These are phyloP conservation scores for Sphaerulina vaccinii DNA, from an alignment of 2,329 filamentous ascomycete species.

Conservation along the genomic window DNA sequence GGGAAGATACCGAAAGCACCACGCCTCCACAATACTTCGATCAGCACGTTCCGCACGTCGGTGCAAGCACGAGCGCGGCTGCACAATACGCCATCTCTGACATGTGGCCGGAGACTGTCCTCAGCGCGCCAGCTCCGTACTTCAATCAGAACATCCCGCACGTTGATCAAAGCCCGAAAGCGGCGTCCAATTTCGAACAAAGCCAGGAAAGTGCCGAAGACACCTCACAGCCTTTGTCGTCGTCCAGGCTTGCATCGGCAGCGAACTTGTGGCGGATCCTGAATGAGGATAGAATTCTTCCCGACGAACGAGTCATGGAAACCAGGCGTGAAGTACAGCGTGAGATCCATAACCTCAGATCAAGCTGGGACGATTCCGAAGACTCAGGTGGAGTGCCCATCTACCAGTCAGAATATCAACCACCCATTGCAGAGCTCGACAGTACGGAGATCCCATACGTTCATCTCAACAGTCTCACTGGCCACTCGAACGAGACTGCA, in stretches of 20 bases:
- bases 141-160: not conserved
- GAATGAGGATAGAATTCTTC: slow-evolving; percentile 1
- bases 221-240: not conserved
- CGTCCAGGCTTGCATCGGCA: slow-evolving; percentile 15
- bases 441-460: slow-evolving; percentile 28
- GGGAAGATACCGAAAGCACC: not conserved
- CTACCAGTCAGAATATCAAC: not conserved
- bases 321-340: not conserved
- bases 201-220: not conserved
- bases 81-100: too few species aligned
- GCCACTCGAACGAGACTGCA: slow-evolving; percentile 25
- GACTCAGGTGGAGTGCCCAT: slow-evolving; percentile 10
- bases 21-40: not conserved
- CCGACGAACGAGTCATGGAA: not conserved
- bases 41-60: too few species aligned
- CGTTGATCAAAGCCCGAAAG: not conserved
- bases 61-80: too few species aligned
- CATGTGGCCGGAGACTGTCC: not conserved
- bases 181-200: not conserved
- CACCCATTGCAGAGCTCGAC: slow-evolving; percentile 24
- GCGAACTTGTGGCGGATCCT: slow-evolving; percentile 34
- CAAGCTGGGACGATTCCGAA: slow-evolving; percentile 8
- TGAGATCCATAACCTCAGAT: not conserved
- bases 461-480: slow-evolving; percentile 33
- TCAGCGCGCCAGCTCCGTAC: not conserved